Conservation (phyloP, 1,284 basidiomycete genomes). For the Exobasidium cylindrosporum region DNA sequence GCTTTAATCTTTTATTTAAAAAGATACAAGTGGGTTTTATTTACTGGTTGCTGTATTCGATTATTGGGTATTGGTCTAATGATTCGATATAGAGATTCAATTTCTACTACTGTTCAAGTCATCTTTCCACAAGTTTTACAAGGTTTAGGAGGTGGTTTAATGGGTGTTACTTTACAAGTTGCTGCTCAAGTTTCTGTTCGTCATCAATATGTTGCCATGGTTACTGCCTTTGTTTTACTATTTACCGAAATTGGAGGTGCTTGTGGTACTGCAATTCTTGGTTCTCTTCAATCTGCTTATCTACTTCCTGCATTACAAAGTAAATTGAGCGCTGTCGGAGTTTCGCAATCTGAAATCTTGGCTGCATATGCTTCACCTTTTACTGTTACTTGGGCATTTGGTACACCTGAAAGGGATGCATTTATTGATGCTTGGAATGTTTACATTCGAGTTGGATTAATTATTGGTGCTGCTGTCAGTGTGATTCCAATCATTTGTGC, state of each 20-base stretch:
- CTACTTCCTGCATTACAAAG: constrained; percentile 30
- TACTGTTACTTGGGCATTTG: constrained; percentile 28
- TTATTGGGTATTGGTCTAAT: constrained; percentile 51
- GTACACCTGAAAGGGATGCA: constrained; percentile 28
- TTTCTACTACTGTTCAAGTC: constrained; percentile 41
- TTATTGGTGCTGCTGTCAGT: constrained; percentile 38
- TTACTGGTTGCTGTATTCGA: constrained; percentile 40
- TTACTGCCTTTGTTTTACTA: constrained; percentile 52
- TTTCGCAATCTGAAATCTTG: constrained; percentile 16
- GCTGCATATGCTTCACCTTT: constrained; percentile 21
- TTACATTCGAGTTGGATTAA: constrained; percentile 40
- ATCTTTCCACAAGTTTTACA: constrained; percentile 51
- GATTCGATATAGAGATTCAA: constrained; percentile 43
- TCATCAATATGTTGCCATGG: constrained; percentile 53
- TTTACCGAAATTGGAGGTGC: constrained; percentile 48
- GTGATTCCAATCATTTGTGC: constrained; percentile 39
- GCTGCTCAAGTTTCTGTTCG: constrained; percentile 51
- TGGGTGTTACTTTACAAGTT: constrained; percentile 47
- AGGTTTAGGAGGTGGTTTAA: constrained; percentile 51
- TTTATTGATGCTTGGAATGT: constrained; percentile 46
- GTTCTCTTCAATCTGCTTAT: constrained; percentile 38
- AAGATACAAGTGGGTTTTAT: constrained; percentile 49
- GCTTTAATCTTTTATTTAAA: constrained; percentile 38
- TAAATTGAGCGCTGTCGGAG: constrained; percentile 26
- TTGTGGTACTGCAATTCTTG: constrained; percentile 43